These are phyloP conservation scores for Curvularia verruculosa DNA, from an alignment of 2,329 filamentous ascomycete genomes.

Conservation along the genomic window DNA sequence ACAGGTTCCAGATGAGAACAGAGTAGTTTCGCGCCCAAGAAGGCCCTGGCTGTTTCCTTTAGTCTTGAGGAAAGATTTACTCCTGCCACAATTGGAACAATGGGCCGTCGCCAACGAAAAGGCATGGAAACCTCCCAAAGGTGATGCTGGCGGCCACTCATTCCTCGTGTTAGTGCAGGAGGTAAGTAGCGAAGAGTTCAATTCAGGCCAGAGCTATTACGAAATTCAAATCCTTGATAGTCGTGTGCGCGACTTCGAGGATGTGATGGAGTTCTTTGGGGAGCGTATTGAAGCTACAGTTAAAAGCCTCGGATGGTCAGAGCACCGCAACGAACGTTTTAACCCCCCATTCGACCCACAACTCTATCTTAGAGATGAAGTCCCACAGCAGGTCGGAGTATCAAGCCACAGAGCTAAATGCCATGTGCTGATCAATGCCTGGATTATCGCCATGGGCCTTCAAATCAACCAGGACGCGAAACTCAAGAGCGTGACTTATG, in stretches of 20 bases:
- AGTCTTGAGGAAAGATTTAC: neutral
- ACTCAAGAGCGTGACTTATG: neutral
- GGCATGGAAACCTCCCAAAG: neutral
- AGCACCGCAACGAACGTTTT: neutral
- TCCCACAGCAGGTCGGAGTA: neutral
- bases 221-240: neutral
- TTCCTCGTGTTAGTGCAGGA: constrained; percentile 1
- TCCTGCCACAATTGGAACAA: neutral
- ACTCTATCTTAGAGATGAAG: neutral
- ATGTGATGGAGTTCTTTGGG: neutral
- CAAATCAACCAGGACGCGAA: neutral
- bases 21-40: neutral
- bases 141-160: neutral
- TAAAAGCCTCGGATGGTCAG: neutral
- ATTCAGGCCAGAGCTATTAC: too few relatives aligned
- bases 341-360: neutral
- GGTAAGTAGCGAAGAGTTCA: neutral
- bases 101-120: neutral
- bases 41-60: constrained; percentile 8
- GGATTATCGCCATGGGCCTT: constrained; percentile 36
- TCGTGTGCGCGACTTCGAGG: neutral
- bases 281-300: neutral
- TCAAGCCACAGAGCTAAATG: too few relatives aligned
- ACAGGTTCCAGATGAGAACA: neutral
- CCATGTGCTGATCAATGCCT: constrained; percentile 33